These are phyloP conservation scores for Cyanidioschyzon merolae DNA, from an alignment of 23 red algal species.

Conservation along the genomic window DNA sequence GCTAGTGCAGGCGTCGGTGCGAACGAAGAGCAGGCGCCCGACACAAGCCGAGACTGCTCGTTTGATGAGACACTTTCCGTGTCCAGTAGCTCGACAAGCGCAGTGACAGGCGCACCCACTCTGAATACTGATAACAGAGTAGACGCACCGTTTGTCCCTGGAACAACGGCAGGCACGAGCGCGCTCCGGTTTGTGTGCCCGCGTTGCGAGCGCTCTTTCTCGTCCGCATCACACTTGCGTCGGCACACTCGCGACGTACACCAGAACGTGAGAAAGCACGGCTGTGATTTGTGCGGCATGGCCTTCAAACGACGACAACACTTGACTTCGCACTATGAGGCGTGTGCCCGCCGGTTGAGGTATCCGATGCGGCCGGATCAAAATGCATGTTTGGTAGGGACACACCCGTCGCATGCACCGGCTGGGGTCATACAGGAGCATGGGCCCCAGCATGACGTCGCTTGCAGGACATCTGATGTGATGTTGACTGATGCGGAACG, in stretches of 20 bases:
- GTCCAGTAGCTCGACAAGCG: background rate
- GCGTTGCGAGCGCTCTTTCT: background rate
- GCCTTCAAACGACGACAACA: conserved; percentile 7
- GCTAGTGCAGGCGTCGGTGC: no score
- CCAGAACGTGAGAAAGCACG: background rate
- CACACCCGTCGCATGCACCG: no score
- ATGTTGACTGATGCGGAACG: background rate
- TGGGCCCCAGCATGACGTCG: no score
- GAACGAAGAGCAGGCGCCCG: no score
- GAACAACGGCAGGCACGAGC: background rate
- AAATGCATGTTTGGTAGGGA: no score
- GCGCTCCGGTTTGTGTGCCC: background rate
- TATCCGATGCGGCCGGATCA: no score
- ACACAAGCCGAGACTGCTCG: background rate
- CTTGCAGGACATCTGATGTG: no score
- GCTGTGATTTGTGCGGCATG: background rate
- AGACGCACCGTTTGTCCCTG: no score
- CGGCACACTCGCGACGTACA: conserved; percentile 3
- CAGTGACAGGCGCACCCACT: background rate
- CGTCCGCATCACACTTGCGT: background rate
- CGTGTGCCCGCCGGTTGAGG: no score
- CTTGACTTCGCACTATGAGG: background rate
- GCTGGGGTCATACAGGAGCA: no score
- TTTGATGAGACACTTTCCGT: background rate
- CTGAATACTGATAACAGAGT: no score